phyloP scores from a whole-genome alignment of 1,284 basidiomycete species.

The Boletus hoseneyae region DNA sequence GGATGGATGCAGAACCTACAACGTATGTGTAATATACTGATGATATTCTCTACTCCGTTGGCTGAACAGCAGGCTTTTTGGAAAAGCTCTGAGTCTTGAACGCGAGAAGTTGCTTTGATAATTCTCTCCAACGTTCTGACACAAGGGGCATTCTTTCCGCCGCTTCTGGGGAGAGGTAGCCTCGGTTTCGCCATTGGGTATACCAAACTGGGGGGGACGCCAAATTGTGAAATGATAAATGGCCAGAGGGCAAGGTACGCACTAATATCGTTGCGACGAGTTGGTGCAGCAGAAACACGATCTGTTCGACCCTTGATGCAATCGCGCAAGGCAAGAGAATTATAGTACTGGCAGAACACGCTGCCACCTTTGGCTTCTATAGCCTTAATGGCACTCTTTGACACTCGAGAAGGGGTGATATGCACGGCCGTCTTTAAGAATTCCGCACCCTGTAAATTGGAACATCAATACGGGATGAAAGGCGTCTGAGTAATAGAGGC shows the following conservation, averaged over 20 bases:
- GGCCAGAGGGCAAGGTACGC: slow-evolving; percentile 29
- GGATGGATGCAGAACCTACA: slow-evolving; percentile 39
- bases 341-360: slow-evolving; percentile 92
- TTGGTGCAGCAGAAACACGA: slow-evolving; percentile 71
- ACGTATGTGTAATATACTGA: slow-evolving; percentile 15
- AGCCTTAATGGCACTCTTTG: slow-evolving; percentile 81
- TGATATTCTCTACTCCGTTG: slow-evolving; percentile 18
- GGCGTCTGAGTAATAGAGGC: not conserved
- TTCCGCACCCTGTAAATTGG: slow-evolving; percentile 51
- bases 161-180: slow-evolving; percentile 65
- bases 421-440: slow-evolving; percentile 74
- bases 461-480: slow-evolving; percentile 6
- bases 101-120: slow-evolving; percentile 57
- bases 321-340: slow-evolving; percentile 78
- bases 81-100: slow-evolving; percentile 61
- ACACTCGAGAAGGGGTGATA: slow-evolving; percentile 83
- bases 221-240: slow-evolving; percentile 12
- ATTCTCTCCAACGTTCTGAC: slow-evolving; percentile 62
- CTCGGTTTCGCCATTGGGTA: slow-evolving; percentile 67
- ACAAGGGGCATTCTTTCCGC: slow-evolving; percentile 57
- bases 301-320: slow-evolving; percentile 73
- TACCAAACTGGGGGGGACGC: slow-evolving; percentile 60
- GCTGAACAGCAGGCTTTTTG: slow-evolving; percentile 36
- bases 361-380: slow-evolving; percentile 82
- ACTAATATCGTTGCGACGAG: slow-evolving; percentile 84